These are phyloP conservation scores for Penicillium nucicola DNA, from an alignment of 495 filamentous ascomycete genomes.

Conservation along the genomic window DNA sequence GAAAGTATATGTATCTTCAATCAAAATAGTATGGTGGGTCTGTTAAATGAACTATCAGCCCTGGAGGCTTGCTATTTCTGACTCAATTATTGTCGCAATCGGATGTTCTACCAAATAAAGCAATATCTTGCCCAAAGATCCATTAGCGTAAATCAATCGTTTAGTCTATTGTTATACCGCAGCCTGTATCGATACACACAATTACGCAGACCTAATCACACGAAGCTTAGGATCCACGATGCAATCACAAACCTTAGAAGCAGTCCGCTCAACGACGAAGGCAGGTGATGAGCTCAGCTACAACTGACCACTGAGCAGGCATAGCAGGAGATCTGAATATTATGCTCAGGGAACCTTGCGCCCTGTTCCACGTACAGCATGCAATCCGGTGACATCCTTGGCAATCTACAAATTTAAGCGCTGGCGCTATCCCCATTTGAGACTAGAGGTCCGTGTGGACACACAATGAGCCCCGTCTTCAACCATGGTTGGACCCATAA, in stretches of 20 bases:
- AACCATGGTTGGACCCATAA: not conserved
- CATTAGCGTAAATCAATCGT: not conserved
- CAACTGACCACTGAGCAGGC: not conserved
- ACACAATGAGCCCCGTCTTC: not conserved
- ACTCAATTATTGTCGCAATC: no score
- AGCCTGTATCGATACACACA: not conserved
- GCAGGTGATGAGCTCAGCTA: not conserved
- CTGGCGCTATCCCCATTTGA: not conserved
- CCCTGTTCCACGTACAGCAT: not conserved
- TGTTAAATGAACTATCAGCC: no score
- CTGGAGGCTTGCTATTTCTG: no score
- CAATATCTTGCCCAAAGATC: no score
- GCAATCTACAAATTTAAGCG: constrained; percentile 3
- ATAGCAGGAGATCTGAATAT: not conserved
- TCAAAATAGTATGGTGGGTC: no score
- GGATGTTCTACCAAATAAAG: no score
- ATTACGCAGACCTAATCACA: no score
- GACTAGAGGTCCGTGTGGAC: not conserved
- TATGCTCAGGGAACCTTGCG: not conserved
- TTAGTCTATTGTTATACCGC: not conserved
- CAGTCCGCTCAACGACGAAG: not conserved
- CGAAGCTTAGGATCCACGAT: no score
- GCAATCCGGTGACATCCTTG: not conserved
- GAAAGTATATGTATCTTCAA: no score
- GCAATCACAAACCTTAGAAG: not conserved